Evolutionary conservation across 768 basidiomycete genomes (phyloP), one percentile per base, ranked within the genome.

Genomic region (Psilocybe tampanensis): DNA sequence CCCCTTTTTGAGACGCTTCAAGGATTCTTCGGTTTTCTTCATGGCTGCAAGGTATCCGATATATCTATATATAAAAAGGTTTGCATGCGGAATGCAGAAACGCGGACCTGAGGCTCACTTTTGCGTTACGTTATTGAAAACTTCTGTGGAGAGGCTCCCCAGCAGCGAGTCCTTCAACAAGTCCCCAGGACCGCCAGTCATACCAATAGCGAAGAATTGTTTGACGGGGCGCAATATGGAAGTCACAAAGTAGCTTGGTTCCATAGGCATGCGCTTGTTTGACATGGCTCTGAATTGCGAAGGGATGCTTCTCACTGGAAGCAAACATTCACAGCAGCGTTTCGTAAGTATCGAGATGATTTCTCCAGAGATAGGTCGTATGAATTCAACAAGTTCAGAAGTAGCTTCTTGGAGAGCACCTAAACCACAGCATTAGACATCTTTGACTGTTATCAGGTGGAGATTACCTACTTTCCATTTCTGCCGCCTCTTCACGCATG

Each of bases 11-110:
- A 96, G 79, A 34, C 91, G 83, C 36, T 89, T 80, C 22, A 98
- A 75, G 11, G 92, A 89, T 67, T 95, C 94, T 61, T 98, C 94
- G 8, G 93, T 93, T 77, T 96, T 96, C 70, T 87, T 91, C 83
- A 95, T 94, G 0, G 85, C 83, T 9, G 86, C 79, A 21, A 98
- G 78, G 66, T 92, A 89, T 54, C 82, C 80, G 12, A 89, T 85
- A 70, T 96, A 97, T 65, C 93, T 94, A 33, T 8, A 15, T n/a
- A 13, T 13, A 39, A n/a, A 6, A n/a, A n/a, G 13, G 11, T 29
- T 17, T 48, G 29, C n/a, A 24, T 7, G 18, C 6, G n/a, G 3
- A 48, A 12, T 5, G 47, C 13, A 50, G 39, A 8, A 13, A 12
- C 21, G 52, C 13, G 39, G 13, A 18, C 29, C 41, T 15, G 44